A percentile compares a stretch with the other conserved stretches of the same genome.
These are phyloP conservation scores for Porcisia hertigi DNA, from an alignment of 208 protist species.

Conservation along the genomic window DNA sequence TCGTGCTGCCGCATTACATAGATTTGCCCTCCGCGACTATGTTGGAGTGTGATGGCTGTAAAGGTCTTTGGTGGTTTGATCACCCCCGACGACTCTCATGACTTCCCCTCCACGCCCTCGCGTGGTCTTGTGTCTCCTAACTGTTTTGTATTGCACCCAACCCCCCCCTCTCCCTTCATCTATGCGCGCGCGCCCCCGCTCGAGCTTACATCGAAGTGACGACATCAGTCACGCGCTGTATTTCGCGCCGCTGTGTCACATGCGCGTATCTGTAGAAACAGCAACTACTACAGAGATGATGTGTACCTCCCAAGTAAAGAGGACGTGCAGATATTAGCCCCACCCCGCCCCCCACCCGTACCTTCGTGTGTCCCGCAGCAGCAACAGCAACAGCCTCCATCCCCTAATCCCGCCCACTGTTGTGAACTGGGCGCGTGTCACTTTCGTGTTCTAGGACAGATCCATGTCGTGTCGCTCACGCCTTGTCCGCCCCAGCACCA, in stretches of 20 bases:
- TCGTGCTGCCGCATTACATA: neutral
- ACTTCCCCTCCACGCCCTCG: neutral
- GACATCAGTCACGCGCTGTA: neutral
- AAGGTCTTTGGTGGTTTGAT: too few species aligned
- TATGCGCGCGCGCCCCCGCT: neutral
- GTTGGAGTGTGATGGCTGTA: too few species aligned
- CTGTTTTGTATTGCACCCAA: neutral
- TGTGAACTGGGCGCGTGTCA: neutral
- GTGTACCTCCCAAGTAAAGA: too few species aligned
- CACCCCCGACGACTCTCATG: neutral
- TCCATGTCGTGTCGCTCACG: neutral
- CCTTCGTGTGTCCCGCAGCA: too few species aligned
- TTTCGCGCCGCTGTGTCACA: neutral
- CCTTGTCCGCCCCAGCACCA: neutral
- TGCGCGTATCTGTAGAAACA: neutral
- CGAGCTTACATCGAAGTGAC: neutral
- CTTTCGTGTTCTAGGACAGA: neutral
- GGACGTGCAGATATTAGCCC: too few species aligned
- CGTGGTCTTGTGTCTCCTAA: neutral
- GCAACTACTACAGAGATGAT: neutral
- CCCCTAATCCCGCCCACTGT: neutral
- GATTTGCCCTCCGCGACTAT: neutral
- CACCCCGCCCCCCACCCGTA: too few species aligned
- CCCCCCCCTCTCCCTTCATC: neutral
- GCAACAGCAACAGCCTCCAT: too few species aligned